These are phyloP conservation scores for Acrocalymma vagum DNA, from an alignment of 2,329 filamentous ascomycete genomes.

Conservation along the genomic window DNA sequence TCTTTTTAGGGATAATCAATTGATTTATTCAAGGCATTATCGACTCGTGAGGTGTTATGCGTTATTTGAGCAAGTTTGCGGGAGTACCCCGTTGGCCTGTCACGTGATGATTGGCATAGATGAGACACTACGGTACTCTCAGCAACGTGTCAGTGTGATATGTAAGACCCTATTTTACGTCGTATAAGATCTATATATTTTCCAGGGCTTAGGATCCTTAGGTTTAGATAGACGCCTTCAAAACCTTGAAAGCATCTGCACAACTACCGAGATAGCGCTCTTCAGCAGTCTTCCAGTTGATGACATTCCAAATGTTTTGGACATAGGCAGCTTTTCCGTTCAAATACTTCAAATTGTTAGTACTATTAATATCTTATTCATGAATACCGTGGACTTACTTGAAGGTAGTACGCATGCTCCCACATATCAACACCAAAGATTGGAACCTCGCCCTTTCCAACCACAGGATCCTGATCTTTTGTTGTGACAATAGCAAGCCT, in stretches of 20 bases:
- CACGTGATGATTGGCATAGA: slow-evolving; percentile 18
- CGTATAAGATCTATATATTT: not conserved
- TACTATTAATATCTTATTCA: slow-evolving; percentile 5
- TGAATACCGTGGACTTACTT: slow-evolving; percentile 56
- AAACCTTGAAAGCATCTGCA: slow-evolving; percentile 47
- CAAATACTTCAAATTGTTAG: slow-evolving; percentile 64
- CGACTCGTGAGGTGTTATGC: too few species aligned
- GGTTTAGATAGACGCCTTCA: slow-evolving; percentile 45
- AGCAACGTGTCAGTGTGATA: not conserved
- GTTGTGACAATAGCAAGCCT: slow-evolving; percentile 76
- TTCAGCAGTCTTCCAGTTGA: slow-evolving; percentile 80
- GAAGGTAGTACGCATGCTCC: slow-evolving; percentile 93
- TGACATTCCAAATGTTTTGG: slow-evolving; percentile 78
- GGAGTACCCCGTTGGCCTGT: slow-evolving; percentile 43
- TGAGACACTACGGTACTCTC: slow-evolving; percentile 31
- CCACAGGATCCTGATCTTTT: slow-evolving; percentile 85
- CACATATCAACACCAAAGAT: slow-evolving; percentile 87
- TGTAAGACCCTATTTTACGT: not conserved
- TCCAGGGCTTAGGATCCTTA: not conserved
- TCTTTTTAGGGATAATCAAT: too few species aligned
- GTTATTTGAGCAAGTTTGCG: slow-evolving; percentile 49
- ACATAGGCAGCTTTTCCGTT: slow-evolving; percentile 80
- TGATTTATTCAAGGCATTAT: too few species aligned
- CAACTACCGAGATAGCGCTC: slow-evolving; percentile 63
- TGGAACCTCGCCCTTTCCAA: slow-evolving; percentile 68